phyloP scores from a whole-genome alignment of 2,329 filamentous ascomycete species.

The Bisporella sp. region DNA sequence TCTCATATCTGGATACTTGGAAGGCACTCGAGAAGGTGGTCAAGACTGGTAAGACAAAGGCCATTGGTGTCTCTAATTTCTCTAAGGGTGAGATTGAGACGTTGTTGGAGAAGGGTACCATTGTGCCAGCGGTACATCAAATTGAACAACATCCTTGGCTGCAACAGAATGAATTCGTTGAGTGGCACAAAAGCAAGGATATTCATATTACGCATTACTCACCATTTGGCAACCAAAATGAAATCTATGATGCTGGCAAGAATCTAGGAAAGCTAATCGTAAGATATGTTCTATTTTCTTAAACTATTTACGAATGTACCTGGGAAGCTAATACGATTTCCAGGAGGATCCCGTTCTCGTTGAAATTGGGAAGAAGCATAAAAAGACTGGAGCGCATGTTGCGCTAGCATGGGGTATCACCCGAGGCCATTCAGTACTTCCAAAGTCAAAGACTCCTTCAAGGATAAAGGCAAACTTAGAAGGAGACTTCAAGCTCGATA shows the following conservation, averaged over 20 bases:
- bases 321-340: neutral
- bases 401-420: constrained; percentile 52
- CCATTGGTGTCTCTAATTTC: constrained; percentile 61
- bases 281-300: neutral
- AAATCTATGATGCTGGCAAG: constrained; percentile 53
- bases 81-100: constrained; percentile 31
- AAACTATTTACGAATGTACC: neutral
- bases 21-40: constrained; percentile 49
- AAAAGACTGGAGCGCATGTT: constrained; percentile 49
- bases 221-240: constrained; percentile 53
- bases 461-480: constrained; percentile 58
- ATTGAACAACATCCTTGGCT: constrained; percentile 47
- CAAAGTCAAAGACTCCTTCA: constrained; percentile 53
- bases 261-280: constrained; percentile 43
- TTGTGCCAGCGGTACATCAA: constrained; percentile 52
- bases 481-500: constrained; percentile 52
- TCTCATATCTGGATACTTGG: constrained; percentile 45
- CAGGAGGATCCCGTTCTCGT: constrained; percentile 47
- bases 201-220: constrained; percentile 40
- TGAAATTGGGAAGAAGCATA: constrained; percentile 46
- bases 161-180: constrained; percentile 41
- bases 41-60: constrained; percentile 41
- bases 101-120: constrained; percentile 34
- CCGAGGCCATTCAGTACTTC: constrained; percentile 51
- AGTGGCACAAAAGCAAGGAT: constrained; percentile 36